Conservation (phyloP, 352 stramenopile species). For the Phytophthora cajani region DNA sequence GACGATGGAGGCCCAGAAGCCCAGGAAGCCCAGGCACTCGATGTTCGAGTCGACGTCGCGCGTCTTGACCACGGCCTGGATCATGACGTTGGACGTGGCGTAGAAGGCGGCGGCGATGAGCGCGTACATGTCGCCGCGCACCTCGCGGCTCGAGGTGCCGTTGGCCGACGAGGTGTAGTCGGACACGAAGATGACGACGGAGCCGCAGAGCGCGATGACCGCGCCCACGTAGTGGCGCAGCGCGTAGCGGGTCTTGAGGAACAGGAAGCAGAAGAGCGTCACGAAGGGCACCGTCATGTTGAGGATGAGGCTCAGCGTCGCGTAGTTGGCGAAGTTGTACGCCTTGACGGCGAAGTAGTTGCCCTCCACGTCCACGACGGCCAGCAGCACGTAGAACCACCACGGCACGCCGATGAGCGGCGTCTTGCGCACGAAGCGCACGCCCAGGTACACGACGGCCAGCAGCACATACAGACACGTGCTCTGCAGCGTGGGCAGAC, state of each 20-base stretch:
- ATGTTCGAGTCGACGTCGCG: conserved; percentile 65
- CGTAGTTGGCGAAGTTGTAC: conserved; percentile 79
- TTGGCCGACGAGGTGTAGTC: conserved; percentile 61
- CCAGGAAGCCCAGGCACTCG: conserved; percentile 61
- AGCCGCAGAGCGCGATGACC: conserved; percentile 50
- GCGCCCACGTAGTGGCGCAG: conserved; percentile 57
- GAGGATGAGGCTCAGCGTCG: conserved; percentile 66
- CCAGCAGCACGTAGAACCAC: conserved; percentile 74
- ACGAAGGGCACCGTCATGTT: conserved; percentile 78
- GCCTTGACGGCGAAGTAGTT: conserved; percentile 81
- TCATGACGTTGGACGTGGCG: conserved; percentile 75
- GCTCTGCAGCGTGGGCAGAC: conserved; percentile 67
- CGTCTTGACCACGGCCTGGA: conserved; percentile 71
- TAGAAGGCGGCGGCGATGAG: conserved; percentile 68
- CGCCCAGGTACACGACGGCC: conserved; percentile 50
- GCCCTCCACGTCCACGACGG: conserved; percentile 65
- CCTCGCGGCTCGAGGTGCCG: conserved; percentile 44
- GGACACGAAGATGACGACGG: conserved; percentile 64
- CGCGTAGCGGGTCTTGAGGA: conserved; percentile 73
- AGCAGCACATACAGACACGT: conserved; percentile 64
- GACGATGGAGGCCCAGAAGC: conserved; percentile 58
- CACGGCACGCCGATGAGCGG: conserved; percentile 47
- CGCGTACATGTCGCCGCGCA: conserved; percentile 67
- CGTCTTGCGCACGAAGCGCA: conserved; percentile 44
- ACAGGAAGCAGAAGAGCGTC: conserved; percentile 70